Evolutionary conservation across 208 protist genomes (phyloP), one percentile per base, ranked within the genome.

Genomic region (Crithidia brevicula): DNA sequence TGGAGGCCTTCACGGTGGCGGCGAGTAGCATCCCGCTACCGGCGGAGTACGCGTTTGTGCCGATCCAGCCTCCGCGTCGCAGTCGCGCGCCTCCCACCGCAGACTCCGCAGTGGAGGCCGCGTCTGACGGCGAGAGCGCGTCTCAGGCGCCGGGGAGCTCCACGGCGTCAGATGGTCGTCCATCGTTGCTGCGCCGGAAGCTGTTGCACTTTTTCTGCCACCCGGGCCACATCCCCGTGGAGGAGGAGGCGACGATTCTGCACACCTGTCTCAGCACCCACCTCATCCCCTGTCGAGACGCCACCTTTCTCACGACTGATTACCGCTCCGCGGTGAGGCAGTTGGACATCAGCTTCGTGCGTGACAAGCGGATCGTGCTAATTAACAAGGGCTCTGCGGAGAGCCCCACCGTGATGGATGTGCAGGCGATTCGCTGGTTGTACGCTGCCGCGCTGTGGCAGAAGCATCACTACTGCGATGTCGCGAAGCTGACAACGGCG

Each of bases 381-480:
- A 77, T 93, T 57, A 88, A 78, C 62, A 85, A 93, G 31, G 83
- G 82, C 4, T 34, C 46, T 1, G 8, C 43, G 18, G 30, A 34
- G 13, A 67, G 30, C 30, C 79, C 79, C 6, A 64, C 74, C 45
- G 13, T 79, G 13, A 83, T 84, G 66, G 77, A 88, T 59, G 22
- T 81, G 54, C 74, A 86, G 31, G 82, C 80, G 13, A 28, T 92
- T 15, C 82, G 74, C 25, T 91, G 85, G 82, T 59, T 88, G 15
- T 86, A 84, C 63, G 81, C 56, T 0, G 85, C 76, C 1, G 79
- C 75, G 0, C 25, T 8, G 31, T 70, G 36, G 20, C 74, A 77
- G 61, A 10, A 43, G 20, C 34, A 57, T 9, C 36, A 22, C 22
- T 51, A 56, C 51, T 25, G 46, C 28, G 50, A 74, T 18, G 49